A percentile compares a stretch with the other conserved stretches of the same genome.
Evolutionary conservation across 2,329 filamentous ascomycete genomes (phyloP).

Genomic region (Rutstroemia sp.): DNA sequence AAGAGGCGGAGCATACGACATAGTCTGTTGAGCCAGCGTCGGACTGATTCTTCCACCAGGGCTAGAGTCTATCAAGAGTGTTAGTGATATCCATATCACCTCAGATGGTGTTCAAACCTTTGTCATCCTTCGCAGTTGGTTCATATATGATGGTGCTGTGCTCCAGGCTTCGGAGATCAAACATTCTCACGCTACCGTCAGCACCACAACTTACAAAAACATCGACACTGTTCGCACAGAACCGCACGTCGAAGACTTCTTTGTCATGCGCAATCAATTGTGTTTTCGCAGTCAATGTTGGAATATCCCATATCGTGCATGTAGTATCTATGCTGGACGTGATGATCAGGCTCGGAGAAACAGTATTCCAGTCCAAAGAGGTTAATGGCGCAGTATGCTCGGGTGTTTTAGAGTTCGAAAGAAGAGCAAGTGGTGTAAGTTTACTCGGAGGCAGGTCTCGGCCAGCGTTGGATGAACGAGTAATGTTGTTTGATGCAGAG

Average conservation of each 20-base stretch:
- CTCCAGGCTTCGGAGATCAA: slow-evolving; percentile 90
- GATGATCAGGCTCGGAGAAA: slow-evolving; percentile 94
- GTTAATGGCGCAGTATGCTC: slow-evolving; percentile 96
- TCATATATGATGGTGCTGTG: slow-evolving; percentile 99
- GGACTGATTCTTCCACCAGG: slow-evolving; percentile 57
- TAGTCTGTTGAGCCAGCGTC: slow-evolving; percentile 68
- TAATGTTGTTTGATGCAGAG: slow-evolving; percentile 53
- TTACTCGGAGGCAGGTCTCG: slow-evolving; percentile 60
- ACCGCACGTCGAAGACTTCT: slow-evolving; percentile 96
- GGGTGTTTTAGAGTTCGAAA: slow-evolving; percentile 97
- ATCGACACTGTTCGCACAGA: slow-evolving; percentile 97
- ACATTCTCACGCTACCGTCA: slow-evolving; percentile 97
- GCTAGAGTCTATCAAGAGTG: slow-evolving; percentile 37
- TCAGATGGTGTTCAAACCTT: slow-evolving; percentile 42
- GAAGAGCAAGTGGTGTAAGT: slow-evolving; percentile 80
- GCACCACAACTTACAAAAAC: slow-evolving; percentile 97
- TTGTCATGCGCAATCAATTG: slow-evolving; percentile 98
- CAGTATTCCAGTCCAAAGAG: slow-evolving; percentile 95
- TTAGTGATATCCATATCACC: slow-evolving; percentile 11
- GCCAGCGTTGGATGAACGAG: slow-evolving; percentile 55
- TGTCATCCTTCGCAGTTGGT: slow-evolving; percentile 77
- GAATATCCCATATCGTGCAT: slow-evolving; percentile 99
- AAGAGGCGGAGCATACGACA: slow-evolving; percentile 69
- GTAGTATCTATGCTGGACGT: slow-evolving; percentile 98
- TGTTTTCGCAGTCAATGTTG: slow-evolving; percentile 93